Base-by-base conservation (phyloP, 768 basidiomycete species). In the Neoboletus magnificus region DNA sequence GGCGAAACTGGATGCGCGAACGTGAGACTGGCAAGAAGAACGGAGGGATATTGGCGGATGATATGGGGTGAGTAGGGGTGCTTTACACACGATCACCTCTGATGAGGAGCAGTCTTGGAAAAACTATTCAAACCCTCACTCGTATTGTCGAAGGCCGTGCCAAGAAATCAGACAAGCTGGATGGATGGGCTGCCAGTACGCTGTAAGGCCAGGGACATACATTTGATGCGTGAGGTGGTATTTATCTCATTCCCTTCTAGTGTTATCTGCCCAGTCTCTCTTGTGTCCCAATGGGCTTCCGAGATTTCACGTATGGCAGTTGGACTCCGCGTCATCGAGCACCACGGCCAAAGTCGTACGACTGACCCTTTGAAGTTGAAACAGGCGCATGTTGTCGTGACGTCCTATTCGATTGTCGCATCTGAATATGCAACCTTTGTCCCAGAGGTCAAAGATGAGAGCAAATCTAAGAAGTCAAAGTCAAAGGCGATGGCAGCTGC, bases 1-100 rank as follows among this genome's bases (percentile, higher is more conserved):
- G 93, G 22, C 79, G 93, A 0, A 71, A 72, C 25, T 99, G 95
- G 95, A 94, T 99, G 89, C 76, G 76, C 23, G 83, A 86, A 8
- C 80, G 95, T 20, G 96, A 98, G 71, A 70, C 78, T 9, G 85
- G 83, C 32, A 91, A 91, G 71, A 84, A 86, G 61, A 75, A 65
- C 8, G 95, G 96, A 1, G 96, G 96, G 0, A 93, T 98, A 61
- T 74, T 97, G 15, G 93, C 93, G 5, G 94, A 98, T 68, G 91
- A 91, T 64, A 91, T 91, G 87, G 90, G 89, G 89, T 87, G 62
- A 47, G 77, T 61, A 22, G 1, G 12, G 3, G 11, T 29, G 9
- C n/a, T 52, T 13, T 23, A 18, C 30, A 15, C 4, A 8, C 10
- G 20, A 48, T 32, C 16, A 2, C 41, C 11, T 49, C 58, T 68